Evolutionary conservation across 179 eudicot species (phyloP).

Genomic region (Silene noctiflora): DNA sequence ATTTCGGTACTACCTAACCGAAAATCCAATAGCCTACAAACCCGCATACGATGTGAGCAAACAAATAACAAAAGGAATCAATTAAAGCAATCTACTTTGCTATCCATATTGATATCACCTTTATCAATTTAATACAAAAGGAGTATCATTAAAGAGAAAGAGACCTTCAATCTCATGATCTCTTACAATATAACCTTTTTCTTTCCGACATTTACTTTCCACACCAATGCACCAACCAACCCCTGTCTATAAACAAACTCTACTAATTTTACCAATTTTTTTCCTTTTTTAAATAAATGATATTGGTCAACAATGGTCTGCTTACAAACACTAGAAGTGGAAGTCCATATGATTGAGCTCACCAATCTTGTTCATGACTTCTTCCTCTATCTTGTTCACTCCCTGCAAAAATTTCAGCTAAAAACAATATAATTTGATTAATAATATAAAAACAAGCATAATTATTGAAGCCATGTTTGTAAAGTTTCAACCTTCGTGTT

Average conservation of each 20-base stretch:
- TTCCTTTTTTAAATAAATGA: neutral
- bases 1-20: neutral
- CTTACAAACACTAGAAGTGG: conserved; percentile 31
- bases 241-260: conserved; percentile 22
- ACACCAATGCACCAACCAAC: conserved; percentile 20
- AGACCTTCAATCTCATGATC: conserved; percentile 13
- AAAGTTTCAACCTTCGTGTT: conserved; percentile 21
- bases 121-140: neutral
- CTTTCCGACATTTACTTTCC: conserved; percentile 20
- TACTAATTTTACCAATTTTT: conserved; percentile 13
- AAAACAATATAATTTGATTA: conserved; percentile 7
- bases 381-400: conserved; percentile 14
- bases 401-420: conserved; percentile 4
- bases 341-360: conserved; percentile 33
- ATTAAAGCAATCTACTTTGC: neutral
- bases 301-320: conserved; percentile 26
- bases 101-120: neutral
- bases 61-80: neutral
- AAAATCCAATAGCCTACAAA: too few species aligned
- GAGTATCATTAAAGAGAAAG: conserved; percentile 10
- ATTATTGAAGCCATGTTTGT: conserved; percentile 29
- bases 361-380: conserved; percentile 28
- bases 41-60: neutral
- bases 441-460: too few species aligned
- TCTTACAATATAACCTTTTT: neutral